phyloP scores from a whole-genome alignment of 345 rosid species.

The Syzygium oleosum region DNA sequence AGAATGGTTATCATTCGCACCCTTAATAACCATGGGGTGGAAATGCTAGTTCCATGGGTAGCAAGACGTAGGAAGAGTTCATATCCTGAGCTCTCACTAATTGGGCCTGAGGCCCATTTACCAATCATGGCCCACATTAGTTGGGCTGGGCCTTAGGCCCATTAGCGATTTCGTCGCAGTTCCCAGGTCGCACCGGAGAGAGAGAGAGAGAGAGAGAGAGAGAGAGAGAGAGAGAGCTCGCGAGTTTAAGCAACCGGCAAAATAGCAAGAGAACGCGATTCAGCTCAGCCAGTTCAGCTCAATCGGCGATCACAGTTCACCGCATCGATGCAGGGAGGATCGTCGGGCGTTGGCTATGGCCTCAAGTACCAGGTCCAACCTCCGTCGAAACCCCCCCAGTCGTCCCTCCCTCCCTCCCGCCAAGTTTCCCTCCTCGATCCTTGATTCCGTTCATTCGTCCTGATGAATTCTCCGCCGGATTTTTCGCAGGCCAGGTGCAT shows the following conservation, averaged over 20 bases:
- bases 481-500: slow-evolving; percentile 76
- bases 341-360: slow-evolving; percentile 81
- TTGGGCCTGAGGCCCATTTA: background rate
- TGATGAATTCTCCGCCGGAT: background rate
- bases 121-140: background rate
- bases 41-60: background rate
- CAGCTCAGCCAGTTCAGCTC: background rate
- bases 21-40: background rate
- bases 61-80: background rate
- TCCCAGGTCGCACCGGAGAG: background rate
- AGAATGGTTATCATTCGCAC: too few relatives aligned
- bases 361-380: slow-evolving; percentile 73
- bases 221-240: too few relatives aligned
- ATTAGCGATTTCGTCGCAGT: background rate
- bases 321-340: slow-evolving; percentile 73
- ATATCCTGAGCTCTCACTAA: background rate
- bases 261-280: background rate
- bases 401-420: background rate
- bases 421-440: background rate
- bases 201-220: background rate
- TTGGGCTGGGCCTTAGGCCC: background rate
- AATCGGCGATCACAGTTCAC: background rate
- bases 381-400: background rate
- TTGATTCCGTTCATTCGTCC: background rate
- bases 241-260: background rate